These are phyloP conservation scores for Plasmopara muralis DNA, from an alignment of 352 stramenopile species.

Conservation along the genomic window DNA sequence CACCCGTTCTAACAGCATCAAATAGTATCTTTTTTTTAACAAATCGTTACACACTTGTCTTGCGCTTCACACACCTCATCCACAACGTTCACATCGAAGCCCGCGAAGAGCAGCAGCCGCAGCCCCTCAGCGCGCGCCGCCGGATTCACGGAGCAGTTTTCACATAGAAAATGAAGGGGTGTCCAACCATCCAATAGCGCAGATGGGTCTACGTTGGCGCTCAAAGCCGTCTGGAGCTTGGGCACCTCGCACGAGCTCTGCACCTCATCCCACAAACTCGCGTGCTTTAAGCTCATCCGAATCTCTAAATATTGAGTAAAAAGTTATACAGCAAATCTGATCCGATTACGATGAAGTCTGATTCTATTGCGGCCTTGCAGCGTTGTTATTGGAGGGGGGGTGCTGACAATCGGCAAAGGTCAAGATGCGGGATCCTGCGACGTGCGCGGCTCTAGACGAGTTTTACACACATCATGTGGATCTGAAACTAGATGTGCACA, in stretches of 20 bases:
- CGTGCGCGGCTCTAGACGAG: conserved; percentile 43
- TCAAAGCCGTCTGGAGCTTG: conserved; percentile 34
- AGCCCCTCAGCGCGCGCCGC: conserved; percentile 33
- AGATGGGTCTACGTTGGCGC: conserved; percentile 3
- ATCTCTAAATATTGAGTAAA: conserved; percentile 2
- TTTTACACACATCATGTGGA: conserved; percentile 13
- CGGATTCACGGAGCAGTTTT: conserved; percentile 49
- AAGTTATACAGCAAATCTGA: too few species aligned
- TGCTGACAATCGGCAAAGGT: conserved; percentile 5
- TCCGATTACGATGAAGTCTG: too few species aligned
- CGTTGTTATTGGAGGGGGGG: conserved; percentile 7
- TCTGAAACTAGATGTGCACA: too few species aligned
- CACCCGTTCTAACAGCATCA: conserved; percentile 41
- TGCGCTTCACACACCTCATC: conserved; percentile 44
- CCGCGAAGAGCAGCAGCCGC: conserved; percentile 26
- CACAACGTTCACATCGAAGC: conserved; percentile 44
- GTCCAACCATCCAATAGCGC: conserved; percentile 64
- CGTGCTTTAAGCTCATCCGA: conserved; percentile 29
- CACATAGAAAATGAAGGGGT: conserved; percentile 64
- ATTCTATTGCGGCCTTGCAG: too few species aligned
- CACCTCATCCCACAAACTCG: conserved; percentile 61
- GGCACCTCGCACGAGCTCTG: conserved; percentile 44
- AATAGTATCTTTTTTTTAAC: too few species aligned
- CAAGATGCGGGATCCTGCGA: conserved; percentile 42
- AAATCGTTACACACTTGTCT: too few species aligned